Base-by-base conservation (phyloP, 331 rosid genomes). In the Quercus tomentella region DNA sequence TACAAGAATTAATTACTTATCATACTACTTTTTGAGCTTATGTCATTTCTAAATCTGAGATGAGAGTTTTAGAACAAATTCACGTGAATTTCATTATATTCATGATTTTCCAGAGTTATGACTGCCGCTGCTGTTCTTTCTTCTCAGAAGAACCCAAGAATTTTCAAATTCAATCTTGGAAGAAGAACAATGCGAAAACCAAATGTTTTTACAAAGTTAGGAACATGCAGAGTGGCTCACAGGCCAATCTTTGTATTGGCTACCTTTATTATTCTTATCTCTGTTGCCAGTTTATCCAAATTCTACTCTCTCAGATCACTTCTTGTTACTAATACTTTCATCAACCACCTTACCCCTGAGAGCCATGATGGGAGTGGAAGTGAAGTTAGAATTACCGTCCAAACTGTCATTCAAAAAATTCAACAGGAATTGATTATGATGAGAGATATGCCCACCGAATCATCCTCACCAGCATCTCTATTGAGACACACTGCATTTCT, bases 181-280 rank as follows among this genome's bases (percentile, higher is more conserved):
- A 68, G 67, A 75, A 75, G 10, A 82, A 82, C 70, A 72, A 88
- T 81, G 95, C 62, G 81, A 25, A 87, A 80, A 73, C 89, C 62
- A 28, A 83, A 81, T 70, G 85, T 74, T 79, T 54, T 21, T 14
- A 10, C 69, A 17, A 87, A 82, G 81, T 82, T 82, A 5, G 88
- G 70, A 77, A 78, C 76, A 63, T 89, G 93, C 85, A 90, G 89
- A 75, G 78, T 84, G 35, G 73, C 79, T 80, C 85, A 84, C 74
- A 61, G 78, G 52, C 74, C 84, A 37, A 76, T 92, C 72, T 74
- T 84, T n/a, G 6, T 74, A 6, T 73, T 86, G 60, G 79, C 81
- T 11, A 58, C 82, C 11, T 58, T 90, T 78, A 87, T 87, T 52
- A 78, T 90, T 81, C 77, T 92, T 68, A 83, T 90, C n/a, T 89